phyloP scores from a whole-genome alignment of 2,329 filamentous ascomycete genomes.

The Cytospora piceae region DNA sequence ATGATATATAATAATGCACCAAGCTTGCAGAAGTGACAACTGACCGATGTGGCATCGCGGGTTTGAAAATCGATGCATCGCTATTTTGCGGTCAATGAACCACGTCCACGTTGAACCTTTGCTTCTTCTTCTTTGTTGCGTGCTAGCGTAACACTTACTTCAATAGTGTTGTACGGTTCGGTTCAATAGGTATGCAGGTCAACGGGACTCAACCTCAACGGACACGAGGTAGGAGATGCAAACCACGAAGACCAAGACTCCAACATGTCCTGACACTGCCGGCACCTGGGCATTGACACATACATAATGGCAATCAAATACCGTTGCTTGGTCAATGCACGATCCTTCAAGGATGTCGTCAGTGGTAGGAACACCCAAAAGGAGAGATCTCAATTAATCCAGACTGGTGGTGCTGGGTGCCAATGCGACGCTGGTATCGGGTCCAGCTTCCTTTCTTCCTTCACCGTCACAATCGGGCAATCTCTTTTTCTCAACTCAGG shows the following conservation, averaged over 20 bases:
- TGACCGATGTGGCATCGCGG: constrained; percentile 1
- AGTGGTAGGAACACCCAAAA: not conserved
- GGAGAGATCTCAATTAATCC: not conserved
- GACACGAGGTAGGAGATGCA: too few species aligned
- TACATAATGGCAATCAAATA: too few species aligned
- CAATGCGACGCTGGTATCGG: not conserved
- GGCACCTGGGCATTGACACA: too few species aligned
- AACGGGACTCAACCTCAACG: not conserved
- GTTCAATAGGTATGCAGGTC: not conserved
- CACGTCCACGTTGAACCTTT: not conserved
- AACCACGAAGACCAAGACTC: too few species aligned
- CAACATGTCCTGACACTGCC: too few species aligned
- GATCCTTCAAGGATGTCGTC: not conserved
- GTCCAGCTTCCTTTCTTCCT: not conserved
- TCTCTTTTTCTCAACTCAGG: not conserved
- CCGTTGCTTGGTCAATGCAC: not conserved
- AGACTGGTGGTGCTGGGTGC: not conserved
- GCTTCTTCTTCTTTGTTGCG: not conserved
- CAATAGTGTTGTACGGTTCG: not conserved
- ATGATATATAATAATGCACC: not conserved
- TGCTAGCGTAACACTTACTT: not conserved
- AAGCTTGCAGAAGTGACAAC: constrained; percentile 1
- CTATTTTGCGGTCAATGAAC: not conserved
- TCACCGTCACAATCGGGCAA: not conserved
- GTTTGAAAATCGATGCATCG: not conserved